Conservation (phyloP, 495 filamentous ascomycete genomes). For the Echria macrotheca region DNA sequence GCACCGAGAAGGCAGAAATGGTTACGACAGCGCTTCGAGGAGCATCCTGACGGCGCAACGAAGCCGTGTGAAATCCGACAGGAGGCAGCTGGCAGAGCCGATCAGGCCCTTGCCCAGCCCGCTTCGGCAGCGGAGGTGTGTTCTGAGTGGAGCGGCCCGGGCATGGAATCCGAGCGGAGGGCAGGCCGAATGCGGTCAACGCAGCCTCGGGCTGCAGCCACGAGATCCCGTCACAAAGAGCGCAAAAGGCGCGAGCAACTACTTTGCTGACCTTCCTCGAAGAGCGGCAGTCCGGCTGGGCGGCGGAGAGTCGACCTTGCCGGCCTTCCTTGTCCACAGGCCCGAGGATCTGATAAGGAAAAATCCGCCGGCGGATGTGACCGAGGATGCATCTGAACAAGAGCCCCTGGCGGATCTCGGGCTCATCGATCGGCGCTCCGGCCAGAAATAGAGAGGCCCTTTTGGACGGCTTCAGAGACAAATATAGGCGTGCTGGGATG, state of each 20-base stretch:
- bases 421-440: conserved; percentile 12
- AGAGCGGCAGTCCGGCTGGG: background rate
- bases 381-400: background rate
- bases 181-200: conserved; percentile 15
- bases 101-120: background rate
- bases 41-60: background rate
- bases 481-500: background rate
- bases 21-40: background rate
- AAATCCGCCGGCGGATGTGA: background rate
- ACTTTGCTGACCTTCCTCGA: background rate
- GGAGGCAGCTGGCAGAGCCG: no score
- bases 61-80: no score
- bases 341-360: no score
- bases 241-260: background rate
- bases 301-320: background rate
- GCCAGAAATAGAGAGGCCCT: background rate
- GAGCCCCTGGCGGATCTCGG: conserved; percentile 9
- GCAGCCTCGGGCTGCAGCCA: conserved; percentile 12
- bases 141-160: conserved; percentile 18
- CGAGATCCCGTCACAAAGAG: conserved; percentile 6
- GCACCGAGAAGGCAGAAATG: conserved; percentile 2
- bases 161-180: conserved; percentile 21
- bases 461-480: background rate
- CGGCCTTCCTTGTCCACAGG: no score
- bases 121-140: conserved; percentile 15